Evolutionary conservation across 768 basidiomycete genomes (phyloP).

Genomic region (Calocybe cyanea): DNA sequence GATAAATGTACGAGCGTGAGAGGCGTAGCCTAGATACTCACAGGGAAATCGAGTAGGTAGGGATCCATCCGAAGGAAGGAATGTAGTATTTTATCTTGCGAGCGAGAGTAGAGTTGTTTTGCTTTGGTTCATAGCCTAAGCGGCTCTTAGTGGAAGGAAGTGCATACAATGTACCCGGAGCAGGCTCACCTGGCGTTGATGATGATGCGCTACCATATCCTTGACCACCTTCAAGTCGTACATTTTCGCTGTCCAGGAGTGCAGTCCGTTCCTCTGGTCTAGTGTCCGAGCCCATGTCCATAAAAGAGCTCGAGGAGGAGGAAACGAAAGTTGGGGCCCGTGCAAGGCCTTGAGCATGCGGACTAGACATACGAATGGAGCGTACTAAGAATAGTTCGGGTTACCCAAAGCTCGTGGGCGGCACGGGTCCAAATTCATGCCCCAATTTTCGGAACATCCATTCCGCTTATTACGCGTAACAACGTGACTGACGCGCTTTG

Average conservation of each 20-base stretch:
- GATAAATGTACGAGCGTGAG: not conserved
- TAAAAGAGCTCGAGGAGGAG: slow-evolving; percentile 15
- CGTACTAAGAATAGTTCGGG: not conserved
- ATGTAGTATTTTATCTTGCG: slow-evolving; percentile 70
- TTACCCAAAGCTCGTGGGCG: not conserved
- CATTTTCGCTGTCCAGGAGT: slow-evolving; percentile 27
- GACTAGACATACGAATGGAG: slow-evolving; percentile 4
- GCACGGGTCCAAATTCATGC: not conserved
- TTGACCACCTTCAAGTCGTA: slow-evolving; percentile 17
- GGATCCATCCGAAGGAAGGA: slow-evolving; percentile 77
- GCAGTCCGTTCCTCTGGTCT: slow-evolving; percentile 28
- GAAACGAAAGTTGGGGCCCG: slow-evolving; percentile 6
- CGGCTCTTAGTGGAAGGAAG: too few relatives aligned
- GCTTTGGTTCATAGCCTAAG: slow-evolving; percentile 8
- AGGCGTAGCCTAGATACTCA: slow-evolving; percentile 27
- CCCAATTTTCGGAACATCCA: not conserved
- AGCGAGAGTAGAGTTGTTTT: slow-evolving; percentile 27
- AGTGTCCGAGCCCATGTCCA: slow-evolving; percentile 14
- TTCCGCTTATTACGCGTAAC: not conserved
- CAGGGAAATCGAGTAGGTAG: slow-evolving; percentile 67
- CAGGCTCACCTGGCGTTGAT: slow-evolving; percentile 19
- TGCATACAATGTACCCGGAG: too few relatives aligned
- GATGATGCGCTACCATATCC: slow-evolving; percentile 24
- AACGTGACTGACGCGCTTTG: too few relatives aligned
- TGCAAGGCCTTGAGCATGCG: slow-evolving; percentile 1